These are phyloP conservation scores for Lojkania enalia DNA, from an alignment of 2,329 filamentous ascomycete genomes.

Conservation along the genomic window DNA sequence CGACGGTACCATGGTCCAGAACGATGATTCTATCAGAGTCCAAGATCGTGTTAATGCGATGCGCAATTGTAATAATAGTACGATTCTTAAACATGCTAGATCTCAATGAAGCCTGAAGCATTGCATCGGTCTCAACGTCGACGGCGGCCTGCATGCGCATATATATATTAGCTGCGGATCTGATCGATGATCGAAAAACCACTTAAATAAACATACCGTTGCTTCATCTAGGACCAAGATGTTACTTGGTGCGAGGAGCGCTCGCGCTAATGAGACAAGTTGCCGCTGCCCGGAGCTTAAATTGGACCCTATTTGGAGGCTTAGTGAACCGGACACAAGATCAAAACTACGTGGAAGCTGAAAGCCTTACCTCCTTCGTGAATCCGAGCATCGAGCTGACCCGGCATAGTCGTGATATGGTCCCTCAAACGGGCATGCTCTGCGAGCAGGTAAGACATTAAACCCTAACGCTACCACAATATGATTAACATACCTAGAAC, in stretches of 20 bases:
- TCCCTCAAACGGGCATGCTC: slow-evolving; percentile 94
- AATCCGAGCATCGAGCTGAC: slow-evolving; percentile 85
- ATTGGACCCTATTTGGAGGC: slow-evolving; percentile 71
- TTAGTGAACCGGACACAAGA: slow-evolving; percentile 9
- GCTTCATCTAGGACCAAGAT: slow-evolving; percentile 97
- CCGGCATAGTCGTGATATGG: slow-evolving; percentile 82
- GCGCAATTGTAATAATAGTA: slow-evolving; percentile 97
- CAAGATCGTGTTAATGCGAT: slow-evolving; percentile 97
- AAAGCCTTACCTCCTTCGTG: slow-evolving; percentile 83
- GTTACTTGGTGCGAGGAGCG: slow-evolving; percentile 92
- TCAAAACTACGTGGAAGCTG: neutral
- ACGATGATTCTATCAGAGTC: slow-evolving; percentile 89
- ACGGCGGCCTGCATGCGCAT: slow-evolving; percentile 69
- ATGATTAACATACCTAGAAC: slow-evolving; percentile 71
- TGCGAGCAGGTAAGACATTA: slow-evolving; percentile 44
- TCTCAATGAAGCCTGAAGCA: slow-evolving; percentile 66
- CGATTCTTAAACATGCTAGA: slow-evolving; percentile 78
- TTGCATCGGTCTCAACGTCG: slow-evolving; percentile 68
- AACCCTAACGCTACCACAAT: neutral
- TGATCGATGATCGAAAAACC: slow-evolving; percentile 5
- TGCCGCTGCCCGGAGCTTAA: slow-evolving; percentile 94
- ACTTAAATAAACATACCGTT: slow-evolving; percentile 66
- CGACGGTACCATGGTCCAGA: slow-evolving; percentile 84
- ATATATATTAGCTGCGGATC: slow-evolving; percentile 9
- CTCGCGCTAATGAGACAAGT: slow-evolving; percentile 88